Conservation (phyloP, 768 basidiomycete genomes). For the Xerocomellus intermedius region DNA sequence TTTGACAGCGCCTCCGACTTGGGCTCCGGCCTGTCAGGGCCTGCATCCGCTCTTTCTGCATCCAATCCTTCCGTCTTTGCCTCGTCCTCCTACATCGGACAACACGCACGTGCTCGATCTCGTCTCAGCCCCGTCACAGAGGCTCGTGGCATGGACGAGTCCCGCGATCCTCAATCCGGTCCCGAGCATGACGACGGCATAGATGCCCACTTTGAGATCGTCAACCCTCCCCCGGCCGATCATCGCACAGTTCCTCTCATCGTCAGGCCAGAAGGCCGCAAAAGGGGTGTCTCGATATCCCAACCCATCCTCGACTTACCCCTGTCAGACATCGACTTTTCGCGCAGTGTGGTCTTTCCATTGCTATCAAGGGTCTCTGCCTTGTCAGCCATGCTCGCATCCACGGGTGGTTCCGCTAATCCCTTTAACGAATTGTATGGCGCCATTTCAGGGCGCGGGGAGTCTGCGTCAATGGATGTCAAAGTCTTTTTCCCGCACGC, state of each 20-base stretch:
- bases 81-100: constrained; percentile 45
- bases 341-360: constrained; percentile 49
- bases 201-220: constrained; percentile 55
- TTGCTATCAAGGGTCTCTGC: constrained; percentile 53
- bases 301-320: constrained; percentile 18
- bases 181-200: constrained; percentile 26
- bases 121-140: constrained; percentile 68
- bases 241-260: constrained; percentile 17
- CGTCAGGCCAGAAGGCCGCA: constrained; percentile 28
- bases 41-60: constrained; percentile 47
- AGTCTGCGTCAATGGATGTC: constrained; percentile 60
- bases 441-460: constrained; percentile 75
- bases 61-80: constrained; percentile 53
- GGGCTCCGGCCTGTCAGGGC: constrained; percentile 55
- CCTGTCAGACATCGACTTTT: constrained; percentile 41
- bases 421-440: constrained; percentile 89
- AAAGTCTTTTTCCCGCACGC: constrained; percentile 87
- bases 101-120: constrained; percentile 37
- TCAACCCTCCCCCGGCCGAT: constrained; percentile 39
- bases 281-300: constrained; percentile 30
- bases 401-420: constrained; percentile 62
- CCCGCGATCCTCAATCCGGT: constrained; percentile 22
- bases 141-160: constrained; percentile 35
- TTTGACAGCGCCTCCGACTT: constrained; percentile 67
- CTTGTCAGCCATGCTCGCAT: constrained; percentile 72